These are phyloP conservation scores for Solanum tarapatanum DNA, from an alignment of 257 asterid species.

Conservation along the genomic window DNA sequence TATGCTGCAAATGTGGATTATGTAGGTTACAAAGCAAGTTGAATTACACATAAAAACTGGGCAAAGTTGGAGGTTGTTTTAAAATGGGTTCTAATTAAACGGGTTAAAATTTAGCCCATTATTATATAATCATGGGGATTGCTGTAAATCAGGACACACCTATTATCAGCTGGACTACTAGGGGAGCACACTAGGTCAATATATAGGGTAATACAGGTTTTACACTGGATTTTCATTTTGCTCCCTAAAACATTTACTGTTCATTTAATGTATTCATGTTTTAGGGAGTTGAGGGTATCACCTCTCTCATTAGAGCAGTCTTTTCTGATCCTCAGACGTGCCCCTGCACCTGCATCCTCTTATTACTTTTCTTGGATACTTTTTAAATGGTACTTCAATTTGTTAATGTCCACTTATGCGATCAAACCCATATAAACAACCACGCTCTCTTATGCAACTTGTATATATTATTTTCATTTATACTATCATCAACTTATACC, in stretches of 20 bases:
- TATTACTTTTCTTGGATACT: background rate
- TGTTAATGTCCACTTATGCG: background rate
- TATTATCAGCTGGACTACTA: background rate
- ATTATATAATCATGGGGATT: background rate
- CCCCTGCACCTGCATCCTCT: background rate
- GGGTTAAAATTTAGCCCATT: background rate
- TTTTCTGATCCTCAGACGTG: background rate
- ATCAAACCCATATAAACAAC: background rate
- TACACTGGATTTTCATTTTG: background rate
- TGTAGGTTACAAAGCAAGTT: background rate
- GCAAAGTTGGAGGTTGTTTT: background rate
- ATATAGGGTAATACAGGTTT: background rate
- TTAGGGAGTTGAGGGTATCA: background rate
- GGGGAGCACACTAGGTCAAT: background rate
- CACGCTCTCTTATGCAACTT: background rate
- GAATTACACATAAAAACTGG: background rate
- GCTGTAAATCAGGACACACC: background rate
- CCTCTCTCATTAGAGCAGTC: background rate
- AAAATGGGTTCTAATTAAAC: background rate
- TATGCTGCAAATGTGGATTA: slow-evolving; percentile 27
- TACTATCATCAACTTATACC: background rate
- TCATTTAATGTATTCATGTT: background rate
- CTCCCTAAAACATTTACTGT: background rate
- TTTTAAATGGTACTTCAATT: background rate
- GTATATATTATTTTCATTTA: background rate